Base-by-base conservation (phyloP, 441 rosid species). In the Breynia disticha region DNA sequence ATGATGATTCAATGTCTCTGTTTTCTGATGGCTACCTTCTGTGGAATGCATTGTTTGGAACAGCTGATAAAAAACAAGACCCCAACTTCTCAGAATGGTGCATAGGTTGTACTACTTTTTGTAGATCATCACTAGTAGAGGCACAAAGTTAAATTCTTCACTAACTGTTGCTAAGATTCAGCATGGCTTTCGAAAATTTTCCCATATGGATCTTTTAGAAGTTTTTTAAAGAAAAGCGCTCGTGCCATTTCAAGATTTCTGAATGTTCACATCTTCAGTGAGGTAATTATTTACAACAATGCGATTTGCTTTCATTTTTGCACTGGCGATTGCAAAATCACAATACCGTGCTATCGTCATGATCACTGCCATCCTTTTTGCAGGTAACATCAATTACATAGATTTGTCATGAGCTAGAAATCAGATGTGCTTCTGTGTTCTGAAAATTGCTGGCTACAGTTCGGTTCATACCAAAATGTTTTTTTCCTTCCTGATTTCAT, bases 51-150 rank as follows among this genome's bases (percentile, higher is more conserved):
- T 16, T 15, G 60, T 59, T 62, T 72, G 72, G 73, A 67, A 64
- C 83, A 82, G 94, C 69, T 82, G 64, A 75, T 74, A 50, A 82
- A 70, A 76, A 78, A 52, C 22, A 79, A 75, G 76, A 64, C 57
- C 59, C 71, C 66, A 55, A 56, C 72, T 17, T 42, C 77, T 73
- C 76, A 42, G 65, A 75, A 60, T 61, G 69, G 74, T 66, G 84
- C 77, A 70, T 82, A 79, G 71, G 54, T 16, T 50, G 18, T 46
- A 41, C 38, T 60, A 11, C 55, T 53, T 60, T 35, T 46, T 64
- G 43, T 59, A 42, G 18, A 35, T 32, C 52, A 47, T 50, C 11
- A 16, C 57, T 28, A 48, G 50, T 22, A 60, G 54, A 51, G 38
- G 69, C 57, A 57, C 50, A 37, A 43, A 61, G 67, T 15, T 60